phyloP scores from a whole-genome alignment of 768 basidiomycete genomes.

The Lyophyllum shimeji region DNA sequence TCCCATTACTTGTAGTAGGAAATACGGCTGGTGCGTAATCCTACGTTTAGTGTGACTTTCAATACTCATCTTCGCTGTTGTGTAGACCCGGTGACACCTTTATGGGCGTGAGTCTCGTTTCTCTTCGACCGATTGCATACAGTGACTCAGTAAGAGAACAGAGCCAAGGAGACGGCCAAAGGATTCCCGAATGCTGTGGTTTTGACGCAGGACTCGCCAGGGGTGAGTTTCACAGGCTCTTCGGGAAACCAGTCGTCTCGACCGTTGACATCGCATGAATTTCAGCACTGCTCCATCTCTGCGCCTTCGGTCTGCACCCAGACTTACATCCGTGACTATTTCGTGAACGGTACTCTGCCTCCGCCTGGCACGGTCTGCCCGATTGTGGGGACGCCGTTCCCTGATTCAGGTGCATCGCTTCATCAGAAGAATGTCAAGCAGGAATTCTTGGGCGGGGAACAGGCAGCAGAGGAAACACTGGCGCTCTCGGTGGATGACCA shows the following conservation, averaged over 20 bases:
- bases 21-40: slow-evolving; percentile 22
- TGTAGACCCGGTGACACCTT: slow-evolving; percentile 26
- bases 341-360: slow-evolving; percentile 39
- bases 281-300: slow-evolving; percentile 24
- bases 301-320: slow-evolving; percentile 26
- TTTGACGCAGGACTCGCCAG: slow-evolving; percentile 40
- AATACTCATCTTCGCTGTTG: background rate
- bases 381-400: slow-evolving; percentile 27
- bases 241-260: background rate
- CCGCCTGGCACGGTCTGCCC: slow-evolving; percentile 38
- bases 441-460: background rate
- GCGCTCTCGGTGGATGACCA: background rate
- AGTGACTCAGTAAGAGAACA: slow-evolving; percentile 8
- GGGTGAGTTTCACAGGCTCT: slow-evolving; percentile 26
- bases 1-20: slow-evolving; percentile 27
- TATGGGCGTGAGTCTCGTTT: slow-evolving; percentile 20
- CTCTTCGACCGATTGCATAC: background rate
- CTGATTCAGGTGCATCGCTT: background rate
- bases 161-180: slow-evolving; percentile 38
- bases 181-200: slow-evolving; percentile 39
- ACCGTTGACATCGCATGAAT: background rate
- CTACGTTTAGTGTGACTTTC: background rate
- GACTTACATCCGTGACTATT: slow-evolving; percentile 36
- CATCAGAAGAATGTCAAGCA: background rate
- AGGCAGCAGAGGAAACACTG: background rate